Evolutionary conservation across 139 green algal species (phyloP).

Genomic region (Tetraselmis striata): DNA sequence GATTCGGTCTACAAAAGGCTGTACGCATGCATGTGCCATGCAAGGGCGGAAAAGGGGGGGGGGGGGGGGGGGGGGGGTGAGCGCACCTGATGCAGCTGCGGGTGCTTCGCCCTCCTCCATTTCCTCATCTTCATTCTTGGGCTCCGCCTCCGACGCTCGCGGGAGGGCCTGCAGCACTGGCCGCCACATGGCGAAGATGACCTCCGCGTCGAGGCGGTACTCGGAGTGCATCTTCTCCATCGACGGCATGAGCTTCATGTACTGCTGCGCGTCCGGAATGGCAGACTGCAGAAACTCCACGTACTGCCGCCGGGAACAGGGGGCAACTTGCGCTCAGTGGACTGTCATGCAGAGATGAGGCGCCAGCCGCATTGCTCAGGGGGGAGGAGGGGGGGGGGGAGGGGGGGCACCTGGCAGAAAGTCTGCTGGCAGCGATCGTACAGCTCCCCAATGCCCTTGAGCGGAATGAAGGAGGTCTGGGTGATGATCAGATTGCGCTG

Average conservation of each 20-base stretch:
- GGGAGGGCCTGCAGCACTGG: slow-evolving; percentile 39
- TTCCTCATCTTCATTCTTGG: not conserved
- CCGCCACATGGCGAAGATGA: slow-evolving; percentile 58
- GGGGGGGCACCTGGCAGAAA: slow-evolving; percentile 17
- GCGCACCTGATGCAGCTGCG: too few relatives aligned
- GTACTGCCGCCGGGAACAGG: slow-evolving; percentile 65
- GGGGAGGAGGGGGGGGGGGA: not conserved
- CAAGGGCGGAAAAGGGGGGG: too few relatives aligned
- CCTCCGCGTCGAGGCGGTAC: slow-evolving; percentile 62
- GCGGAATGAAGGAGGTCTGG: slow-evolving; percentile 45
- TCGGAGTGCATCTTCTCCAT: slow-evolving; percentile 39
- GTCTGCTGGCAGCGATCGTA: slow-evolving; percentile 73
- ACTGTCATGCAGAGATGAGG: too few relatives aligned
- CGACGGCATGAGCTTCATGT: slow-evolving; percentile 45
- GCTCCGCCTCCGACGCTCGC: not conserved
- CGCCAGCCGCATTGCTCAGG: too few relatives aligned
- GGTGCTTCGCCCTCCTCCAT: not conserved
- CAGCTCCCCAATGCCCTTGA: slow-evolving; percentile 78
- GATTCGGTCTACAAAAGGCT: too few relatives aligned
- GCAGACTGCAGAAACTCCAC: slow-evolving; percentile 55
- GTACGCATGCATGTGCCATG: too few relatives aligned
- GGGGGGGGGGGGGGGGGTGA: too few relatives aligned
- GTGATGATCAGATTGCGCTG: slow-evolving; percentile 58
- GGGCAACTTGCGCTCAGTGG: too few relatives aligned
- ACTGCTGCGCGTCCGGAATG: slow-evolving; percentile 33